Percentiles rank a stretch among this genome's conserved stretches.
Evolutionary conservation across 1,284 basidiomycete genomes (phyloP).

Genomic region (Rhodotorula sp.): DNA sequence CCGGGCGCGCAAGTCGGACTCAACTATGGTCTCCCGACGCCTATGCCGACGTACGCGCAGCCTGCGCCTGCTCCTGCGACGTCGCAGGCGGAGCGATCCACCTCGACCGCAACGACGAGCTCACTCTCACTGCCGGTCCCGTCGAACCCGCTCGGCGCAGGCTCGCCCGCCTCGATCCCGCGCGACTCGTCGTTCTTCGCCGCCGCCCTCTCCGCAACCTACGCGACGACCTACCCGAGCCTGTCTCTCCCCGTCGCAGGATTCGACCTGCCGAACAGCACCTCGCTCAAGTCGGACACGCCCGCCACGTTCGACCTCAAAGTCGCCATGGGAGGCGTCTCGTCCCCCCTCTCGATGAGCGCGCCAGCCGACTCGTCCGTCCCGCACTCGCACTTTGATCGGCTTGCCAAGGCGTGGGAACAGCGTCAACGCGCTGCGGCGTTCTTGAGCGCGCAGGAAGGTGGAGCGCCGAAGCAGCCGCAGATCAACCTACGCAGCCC

Average conservation of each 20-base stretch:
- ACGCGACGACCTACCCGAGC: constrained; percentile 24
- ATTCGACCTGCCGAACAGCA: constrained; percentile 8
- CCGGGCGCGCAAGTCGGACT: not conserved
- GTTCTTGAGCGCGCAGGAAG: too few species aligned
- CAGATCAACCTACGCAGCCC: not conserved
- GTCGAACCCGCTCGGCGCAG: not conserved
- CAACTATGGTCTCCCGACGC: not conserved
- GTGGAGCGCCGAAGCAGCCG: not conserved
- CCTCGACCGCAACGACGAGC: not conserved
- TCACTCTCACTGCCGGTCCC: constrained; percentile 1
- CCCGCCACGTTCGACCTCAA: constrained; percentile 1
- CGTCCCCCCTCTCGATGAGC: not conserved
- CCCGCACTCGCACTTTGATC: constrained; percentile 14
- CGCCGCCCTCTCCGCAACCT: constrained; percentile 16
- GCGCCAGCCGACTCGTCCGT: not conserved
- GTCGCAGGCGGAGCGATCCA: not conserved
- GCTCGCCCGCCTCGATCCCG: not conserved
- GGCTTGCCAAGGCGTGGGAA: constrained; percentile 27
- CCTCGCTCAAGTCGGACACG: constrained; percentile 11
- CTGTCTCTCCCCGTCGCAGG: constrained; percentile 16
- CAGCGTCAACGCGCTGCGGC: constrained; percentile 6
- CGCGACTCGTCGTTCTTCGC: not conserved
- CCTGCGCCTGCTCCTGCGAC: not conserved
- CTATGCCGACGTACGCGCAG: not conserved
- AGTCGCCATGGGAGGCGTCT: not conserved